Conservation (phyloP, 768 basidiomycete genomes). For the Collybia sp. region DNA sequence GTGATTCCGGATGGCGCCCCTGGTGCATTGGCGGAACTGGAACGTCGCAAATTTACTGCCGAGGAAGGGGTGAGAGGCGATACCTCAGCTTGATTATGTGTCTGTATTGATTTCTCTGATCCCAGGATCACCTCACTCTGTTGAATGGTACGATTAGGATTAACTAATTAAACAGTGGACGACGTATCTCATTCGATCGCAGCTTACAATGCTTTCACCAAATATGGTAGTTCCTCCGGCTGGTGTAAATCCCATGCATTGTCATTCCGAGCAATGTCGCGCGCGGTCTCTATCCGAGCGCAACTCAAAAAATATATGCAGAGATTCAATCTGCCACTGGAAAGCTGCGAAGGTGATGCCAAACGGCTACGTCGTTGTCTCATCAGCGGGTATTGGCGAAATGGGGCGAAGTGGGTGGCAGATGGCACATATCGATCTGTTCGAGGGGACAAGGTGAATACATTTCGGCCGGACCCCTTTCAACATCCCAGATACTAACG, state of each 20-base stretch:
- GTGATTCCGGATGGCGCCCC: slow-evolving; percentile 81
- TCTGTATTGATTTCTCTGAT: slow-evolving; percentile 6
- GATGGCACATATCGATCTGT: slow-evolving; percentile 94
- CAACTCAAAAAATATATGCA: slow-evolving; percentile 95
- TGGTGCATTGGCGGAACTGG: slow-evolving; percentile 86
- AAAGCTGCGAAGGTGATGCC: slow-evolving; percentile 89
- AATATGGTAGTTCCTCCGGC: slow-evolving; percentile 75
- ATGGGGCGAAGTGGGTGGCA: slow-evolving; percentile 85
- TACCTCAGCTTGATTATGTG: background rate
- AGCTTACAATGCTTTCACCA: slow-evolving; percentile 93
- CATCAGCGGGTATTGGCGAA: slow-evolving; percentile 90
- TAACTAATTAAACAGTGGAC: background rate
- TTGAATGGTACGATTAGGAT: slow-evolving; percentile 64
- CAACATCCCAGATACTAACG: slow-evolving; percentile 3
- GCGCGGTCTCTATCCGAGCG: slow-evolving; percentile 91
- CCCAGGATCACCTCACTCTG: slow-evolving; percentile 89
- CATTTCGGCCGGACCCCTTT: background rate
- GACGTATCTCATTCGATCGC: slow-evolving; percentile 1
- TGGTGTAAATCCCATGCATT: slow-evolving; percentile 94
- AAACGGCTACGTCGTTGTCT: slow-evolving; percentile 82
- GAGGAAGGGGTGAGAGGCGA: slow-evolving; percentile 84
- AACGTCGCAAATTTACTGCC: slow-evolving; percentile 93
- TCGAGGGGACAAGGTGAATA: slow-evolving; percentile 72
- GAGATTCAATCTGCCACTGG: slow-evolving; percentile 75
- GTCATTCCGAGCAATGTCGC: slow-evolving; percentile 90